Evolutionary conservation across 2,329 filamentous ascomycete species (phyloP).

Genomic region (Penicillium sp.): DNA sequence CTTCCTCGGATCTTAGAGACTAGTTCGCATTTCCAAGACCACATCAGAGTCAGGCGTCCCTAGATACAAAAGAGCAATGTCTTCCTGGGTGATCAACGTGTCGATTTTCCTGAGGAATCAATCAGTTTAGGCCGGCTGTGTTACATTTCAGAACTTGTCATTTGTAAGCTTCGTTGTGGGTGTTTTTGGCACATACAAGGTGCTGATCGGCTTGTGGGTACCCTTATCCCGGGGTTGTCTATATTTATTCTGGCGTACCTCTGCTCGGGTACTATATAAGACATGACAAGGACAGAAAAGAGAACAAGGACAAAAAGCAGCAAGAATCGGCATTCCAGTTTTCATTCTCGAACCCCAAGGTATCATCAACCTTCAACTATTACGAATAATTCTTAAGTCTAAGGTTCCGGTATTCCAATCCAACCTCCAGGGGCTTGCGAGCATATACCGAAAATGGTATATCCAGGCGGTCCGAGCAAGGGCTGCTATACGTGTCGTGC

Average conservation of each 20-base stretch:
- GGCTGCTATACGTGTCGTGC: constrained; percentile 17
- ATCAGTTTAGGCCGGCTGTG: background rate
- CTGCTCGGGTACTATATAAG: background rate
- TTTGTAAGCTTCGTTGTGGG: background rate
- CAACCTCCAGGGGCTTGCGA: background rate
- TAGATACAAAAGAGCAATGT: background rate
- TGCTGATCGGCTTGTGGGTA: background rate
- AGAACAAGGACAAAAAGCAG: background rate
- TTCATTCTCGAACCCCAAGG: background rate
- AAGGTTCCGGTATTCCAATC: background rate
- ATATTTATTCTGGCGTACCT: background rate
- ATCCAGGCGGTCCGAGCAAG: constrained; percentile 15
- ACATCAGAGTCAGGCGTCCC: background rate
- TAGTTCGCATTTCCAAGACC: background rate
- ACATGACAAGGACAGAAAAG: background rate
- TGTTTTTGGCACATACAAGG: background rate
- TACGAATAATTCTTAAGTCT: background rate
- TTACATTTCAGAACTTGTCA: background rate
- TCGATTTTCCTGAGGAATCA: background rate
- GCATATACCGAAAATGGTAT: constrained; percentile 10
- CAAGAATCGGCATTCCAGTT: background rate
- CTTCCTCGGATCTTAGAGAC: background rate
- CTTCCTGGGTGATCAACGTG: background rate
- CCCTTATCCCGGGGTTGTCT: background rate
- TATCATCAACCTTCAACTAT: background rate